Evolutionary conservation across 2,329 filamentous ascomycete species (phyloP), one percentile per base, ranked within the genome.

Genomic region (Calonectria pseudoreteaudii): DNA sequence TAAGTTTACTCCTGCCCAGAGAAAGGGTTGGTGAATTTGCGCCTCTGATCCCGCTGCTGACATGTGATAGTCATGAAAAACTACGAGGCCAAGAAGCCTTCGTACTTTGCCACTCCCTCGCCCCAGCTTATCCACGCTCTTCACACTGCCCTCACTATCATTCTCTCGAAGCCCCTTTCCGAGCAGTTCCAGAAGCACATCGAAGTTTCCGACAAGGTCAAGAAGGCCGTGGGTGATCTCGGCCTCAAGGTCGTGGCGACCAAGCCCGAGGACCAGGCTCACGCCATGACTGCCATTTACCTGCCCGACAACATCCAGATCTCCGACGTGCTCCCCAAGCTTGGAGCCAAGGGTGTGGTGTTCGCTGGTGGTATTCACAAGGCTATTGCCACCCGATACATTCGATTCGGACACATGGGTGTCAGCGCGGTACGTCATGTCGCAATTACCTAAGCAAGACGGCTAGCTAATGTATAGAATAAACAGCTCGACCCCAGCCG

Each of bases 281-380:
- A 98, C 84, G 95, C 94, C 81, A 99, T 99, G 97, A 99, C 97
- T 4, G 96, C 97, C 72, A 97, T 99, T 79, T 98, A 97, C 86
- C 90, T 99, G 70, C 97, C 97, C 2, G 95, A 98, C 75, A 93
- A 90, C 50, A 87, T 98, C 68, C 92, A 93, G 79, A 93, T 94
- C 36, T 90, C 95, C 3, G 94, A 98, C 77, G 88, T 99, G 41
- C 89, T 99, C 68, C 96, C 97, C 16, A 95, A 92, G 82, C 88
- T 99, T 76, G 86, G 95, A 75, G 94, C 94, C 87, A 96, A 94
- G 85, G 95, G 95, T 36, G 94, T 99, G 50, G 91, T 99, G 74
- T 98, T 98, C 83, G 97, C 97, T 30, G 97, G 95, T 73, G 97
- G 97, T 74, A 90, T 99, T 80, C 97, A 99, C 89, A 98, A 97